A percentile compares a stretch with the other conserved stretches of the same genome.
Evolutionary conservation across 208 protist species (phyloP).

Genomic region (Strigomonas galati): DNA sequence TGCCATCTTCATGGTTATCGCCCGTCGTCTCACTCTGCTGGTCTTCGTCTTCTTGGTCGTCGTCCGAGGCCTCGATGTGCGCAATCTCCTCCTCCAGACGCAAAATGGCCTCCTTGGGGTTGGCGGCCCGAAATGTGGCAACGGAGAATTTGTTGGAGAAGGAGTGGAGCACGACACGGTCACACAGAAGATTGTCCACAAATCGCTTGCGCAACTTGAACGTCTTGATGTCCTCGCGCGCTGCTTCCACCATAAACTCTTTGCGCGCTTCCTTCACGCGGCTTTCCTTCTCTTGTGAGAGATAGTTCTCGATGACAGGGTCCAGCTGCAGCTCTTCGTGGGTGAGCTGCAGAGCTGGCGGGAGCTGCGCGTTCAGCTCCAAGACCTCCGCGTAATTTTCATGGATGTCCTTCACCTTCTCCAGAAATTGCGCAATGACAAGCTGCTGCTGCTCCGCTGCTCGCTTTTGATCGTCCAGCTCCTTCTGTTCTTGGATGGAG

Average conservation of each 20-base stretch:
- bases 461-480: conserved; percentile 81
- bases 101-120: conserved; percentile 63
- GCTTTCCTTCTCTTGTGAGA: conserved; percentile 64
- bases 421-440: conserved; percentile 72
- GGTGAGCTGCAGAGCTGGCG: conserved; percentile 38
- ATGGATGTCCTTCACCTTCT: conserved; percentile 59
- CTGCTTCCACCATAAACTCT: conserved; percentile 78
- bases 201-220: conserved; percentile 88
- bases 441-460: conserved; percentile 55
- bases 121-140: conserved; percentile 84
- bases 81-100: conserved; percentile 42
- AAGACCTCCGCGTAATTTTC: conserved; percentile 64
- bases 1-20: neutral
- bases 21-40: neutral
- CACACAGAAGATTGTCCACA: conserved; percentile 87
- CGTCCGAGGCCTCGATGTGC: conserved; percentile 18
- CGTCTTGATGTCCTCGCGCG: conserved; percentile 77
- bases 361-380: conserved; percentile 60
- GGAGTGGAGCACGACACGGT: conserved; percentile 85
- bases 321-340: conserved; percentile 86
- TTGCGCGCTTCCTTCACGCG: conserved; percentile 66
- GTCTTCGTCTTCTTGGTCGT: conserved; percentile 16
- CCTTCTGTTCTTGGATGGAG: conserved; percentile 93
- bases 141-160: conserved; percentile 77
- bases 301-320: conserved; percentile 53